Base-by-base conservation (phyloP, 1,284 basidiomycete genomes). In the Phellinidium pouzarii region DNA sequence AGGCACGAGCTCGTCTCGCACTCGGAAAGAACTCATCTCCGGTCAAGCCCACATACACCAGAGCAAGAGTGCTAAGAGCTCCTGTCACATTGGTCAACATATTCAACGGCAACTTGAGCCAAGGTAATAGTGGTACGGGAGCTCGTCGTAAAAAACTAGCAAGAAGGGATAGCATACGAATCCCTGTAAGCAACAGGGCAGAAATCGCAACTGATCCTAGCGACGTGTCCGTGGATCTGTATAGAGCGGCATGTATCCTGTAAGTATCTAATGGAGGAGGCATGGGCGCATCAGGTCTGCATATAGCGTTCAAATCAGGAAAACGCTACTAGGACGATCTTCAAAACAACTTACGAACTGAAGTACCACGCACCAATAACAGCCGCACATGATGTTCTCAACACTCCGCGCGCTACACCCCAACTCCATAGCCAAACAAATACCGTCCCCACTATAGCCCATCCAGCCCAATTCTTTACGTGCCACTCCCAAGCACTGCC, bases 361-460 rank as follows among this genome's bases (percentile, higher is more conserved):
- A 93, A 95, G 65, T 95, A 96, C 92, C 93, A 97, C 38, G 87
- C 84, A 1, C 91, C 94, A 36, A 97, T 80, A 1, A 94, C 89
- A 23, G 83, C 87, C 0, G 91, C 84, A 44, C 86, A 83, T 0
- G 84, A 82, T 38, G 88, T 89, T 4, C 91, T 74, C 49, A 93
- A 71, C 0, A 92, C 66, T 0, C 94, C 93, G 27, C 93, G 76
- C 12, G 89, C 81, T 2, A 96, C 84, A 14, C 84, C 88, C 89
- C 92, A 94, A 8, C 80, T 88, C 93, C 93, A 97, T 1, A 94
- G 67, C 90, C 92, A 95, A 0, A 90, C 73, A 0, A 71, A 72
- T 1, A 86, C 71, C 0, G 85, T 79, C 2, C 77, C 74, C 41
- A 78, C 75, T 19, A 93, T 90, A 0, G 88, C 79, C 85, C 87